These are phyloP conservation scores for Saraca asoca DNA, from an alignment of 331 rosid genomes.

Conservation along the genomic window DNA sequence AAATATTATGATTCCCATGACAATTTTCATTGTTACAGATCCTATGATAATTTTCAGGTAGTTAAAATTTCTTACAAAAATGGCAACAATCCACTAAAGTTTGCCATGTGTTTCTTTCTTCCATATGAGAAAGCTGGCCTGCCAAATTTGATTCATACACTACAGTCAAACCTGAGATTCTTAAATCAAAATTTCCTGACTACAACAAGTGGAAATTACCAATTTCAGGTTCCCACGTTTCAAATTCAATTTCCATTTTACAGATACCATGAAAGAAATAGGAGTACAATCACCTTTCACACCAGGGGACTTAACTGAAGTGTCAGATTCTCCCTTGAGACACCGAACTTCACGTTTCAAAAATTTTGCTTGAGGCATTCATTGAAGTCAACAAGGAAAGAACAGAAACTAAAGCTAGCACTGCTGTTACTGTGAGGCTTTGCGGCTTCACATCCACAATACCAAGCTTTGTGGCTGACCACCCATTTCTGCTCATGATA, in stretches of 20 bases:
- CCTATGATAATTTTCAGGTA: constrained; percentile 21
- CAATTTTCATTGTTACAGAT: not conserved
- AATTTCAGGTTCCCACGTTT: constrained; percentile 17
- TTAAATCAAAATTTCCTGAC: not conserved
- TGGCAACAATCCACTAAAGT: constrained; percentile 5
- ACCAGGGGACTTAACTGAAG: constrained; percentile 17
- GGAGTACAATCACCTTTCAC: constrained; percentile 24
- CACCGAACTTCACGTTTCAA: not conserved
- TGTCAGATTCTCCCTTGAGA: not conserved
- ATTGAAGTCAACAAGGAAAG: constrained; percentile 35
- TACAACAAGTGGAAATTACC: not conserved
- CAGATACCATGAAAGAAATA: not conserved
- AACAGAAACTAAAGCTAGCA: constrained; percentile 13
- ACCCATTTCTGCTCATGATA: constrained; percentile 28
- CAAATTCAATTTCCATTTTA: constrained; percentile 14
- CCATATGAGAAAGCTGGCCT: constrained; percentile 23
- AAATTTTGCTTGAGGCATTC: constrained; percentile 1
- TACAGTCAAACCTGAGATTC: not conserved
- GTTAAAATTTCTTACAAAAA: constrained; percentile 33
- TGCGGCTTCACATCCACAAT: fast-evolving
- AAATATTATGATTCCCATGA: constrained; percentile 10
- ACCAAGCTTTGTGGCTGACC: constrained; percentile 31
- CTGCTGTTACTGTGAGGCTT: not conserved
- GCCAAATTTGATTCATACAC: constrained; percentile 4
- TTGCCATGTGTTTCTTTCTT: constrained; percentile 35